A percentile compares a stretch with the other conserved stretches of the same genome.
Evolutionary conservation across 768 basidiomycete species (phyloP).

Genomic region (Suillus hirtellus): DNA sequence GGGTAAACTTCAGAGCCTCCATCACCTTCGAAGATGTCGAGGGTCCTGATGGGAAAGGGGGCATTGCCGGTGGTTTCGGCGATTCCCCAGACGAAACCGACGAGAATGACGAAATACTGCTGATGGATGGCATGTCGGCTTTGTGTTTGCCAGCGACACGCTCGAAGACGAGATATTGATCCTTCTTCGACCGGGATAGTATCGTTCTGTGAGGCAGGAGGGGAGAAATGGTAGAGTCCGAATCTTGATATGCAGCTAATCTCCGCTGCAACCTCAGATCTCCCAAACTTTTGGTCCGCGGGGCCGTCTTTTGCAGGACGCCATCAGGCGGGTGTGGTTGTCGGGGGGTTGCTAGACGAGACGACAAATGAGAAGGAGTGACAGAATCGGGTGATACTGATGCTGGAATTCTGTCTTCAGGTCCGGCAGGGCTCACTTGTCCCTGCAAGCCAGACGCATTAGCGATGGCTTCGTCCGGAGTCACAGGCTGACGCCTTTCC

Average conservation of each 20-base stretch:
- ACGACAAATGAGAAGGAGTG: conserved; percentile 14
- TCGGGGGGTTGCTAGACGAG: conserved; percentile 33
- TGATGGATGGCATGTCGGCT: conserved; percentile 51
- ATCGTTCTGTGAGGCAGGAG: conserved; percentile 35
- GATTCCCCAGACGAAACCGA: conserved; percentile 67
- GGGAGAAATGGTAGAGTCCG: conserved; percentile 35
- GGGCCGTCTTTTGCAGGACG: conserved; percentile 29
- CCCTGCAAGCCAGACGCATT: conserved; percentile 12
- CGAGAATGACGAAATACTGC: conserved; percentile 73
- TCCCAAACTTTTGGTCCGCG: conserved; percentile 54
- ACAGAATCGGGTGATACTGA: conserved; percentile 13
- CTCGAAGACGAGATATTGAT: conserved; percentile 41
- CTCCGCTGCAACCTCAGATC: conserved; percentile 44
- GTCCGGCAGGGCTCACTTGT: conserved; percentile 20
- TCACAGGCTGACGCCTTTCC: conserved; percentile 40
- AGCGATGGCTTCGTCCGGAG: conserved; percentile 19
- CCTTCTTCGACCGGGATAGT: conserved; percentile 35
- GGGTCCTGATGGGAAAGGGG: conserved; percentile 70
- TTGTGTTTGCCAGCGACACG: conserved; percentile 42
- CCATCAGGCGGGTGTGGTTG: conserved; percentile 26
- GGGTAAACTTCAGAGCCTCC: conserved; percentile 77
- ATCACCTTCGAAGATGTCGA: conserved; percentile 67
- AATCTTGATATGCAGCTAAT: conserved; percentile 36
- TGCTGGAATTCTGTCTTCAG: conserved; percentile 16
- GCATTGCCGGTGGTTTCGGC: conserved; percentile 41